Base-by-base conservation (phyloP, 164 flowering plant species). In the Litsea cubeba region DNA sequence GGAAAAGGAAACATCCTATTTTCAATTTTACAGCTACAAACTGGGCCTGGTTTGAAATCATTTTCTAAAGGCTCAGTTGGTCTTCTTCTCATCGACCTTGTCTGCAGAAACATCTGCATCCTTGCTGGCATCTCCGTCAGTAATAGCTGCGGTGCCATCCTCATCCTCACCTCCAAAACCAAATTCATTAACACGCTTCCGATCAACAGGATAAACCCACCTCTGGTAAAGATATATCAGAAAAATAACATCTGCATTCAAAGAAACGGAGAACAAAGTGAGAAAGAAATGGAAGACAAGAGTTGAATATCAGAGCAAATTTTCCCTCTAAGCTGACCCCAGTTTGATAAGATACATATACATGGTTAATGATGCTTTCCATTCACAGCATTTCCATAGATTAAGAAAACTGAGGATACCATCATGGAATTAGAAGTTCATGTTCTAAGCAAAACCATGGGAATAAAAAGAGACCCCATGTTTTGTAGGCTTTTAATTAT, bases 131-230 rank as follows among this genome's bases (percentile, higher is more conserved):
- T 65, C 74, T 22, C 23, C 14, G 26, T 20, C 24, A 62, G 64
- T 65, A 12, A 25, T 30, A 2, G 30, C 57, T 2, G 64, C 2
- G 3, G 49, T n/a, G 65, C 81, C 75, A 63, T 75, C 81, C 40
- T 81, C 92, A 54, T 91, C 98, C 81, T 91, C 99, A 11, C 96
- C 99, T 26, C 90, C 95, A 76, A 95, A 95, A 66, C 99, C 99
- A 79, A 88, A 95, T 78, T 95, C 99, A 75, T 95, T 95, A 20
- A 95, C 91, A 18, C 99, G 93, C 69, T 85, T 89, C 72, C 76
- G 82, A 80, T 93, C 99, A 26, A 95, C 99, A 11, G 97, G 98
- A 78, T 95, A 95, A 32, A 81, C 49, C 98, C 97, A 95, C 78
- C 91, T 88, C 79, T 95, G 99, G 76, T 95, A 95, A 18, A 95